Percentiles rank a stretch among this genome's conserved stretches.
Evolutionary conservation across 2,329 filamentous ascomycete genomes (phyloP).

Genomic region (Epichloe aotearoae): DNA sequence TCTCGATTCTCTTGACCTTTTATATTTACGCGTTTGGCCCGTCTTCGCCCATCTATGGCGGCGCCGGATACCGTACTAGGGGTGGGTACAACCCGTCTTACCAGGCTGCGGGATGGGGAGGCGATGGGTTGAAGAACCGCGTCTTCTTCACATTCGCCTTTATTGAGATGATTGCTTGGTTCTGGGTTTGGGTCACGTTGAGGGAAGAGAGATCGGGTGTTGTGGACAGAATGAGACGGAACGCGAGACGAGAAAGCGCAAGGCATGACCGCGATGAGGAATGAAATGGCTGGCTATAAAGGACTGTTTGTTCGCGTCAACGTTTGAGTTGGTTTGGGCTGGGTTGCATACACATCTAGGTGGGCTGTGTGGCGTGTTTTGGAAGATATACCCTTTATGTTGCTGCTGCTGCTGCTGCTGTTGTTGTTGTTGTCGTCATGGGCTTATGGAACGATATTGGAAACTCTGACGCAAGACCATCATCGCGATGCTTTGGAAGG

Average conservation of each 20-base stretch:
- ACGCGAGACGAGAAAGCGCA: neutral
- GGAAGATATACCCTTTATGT: neutral
- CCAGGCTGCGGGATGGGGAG: conserved; percentile 30
- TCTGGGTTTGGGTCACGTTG: conserved; percentile 67
- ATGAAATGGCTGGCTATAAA: neutral
- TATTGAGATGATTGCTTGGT: conserved; percentile 72
- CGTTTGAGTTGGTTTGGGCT: neutral
- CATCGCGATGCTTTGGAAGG: too few species aligned
- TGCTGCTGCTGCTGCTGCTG: too few species aligned
- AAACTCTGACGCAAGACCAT: too few species aligned
- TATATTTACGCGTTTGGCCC: conserved; percentile 52
- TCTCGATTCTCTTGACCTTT: conserved; percentile 47
- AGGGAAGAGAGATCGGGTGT: conserved; percentile 46
- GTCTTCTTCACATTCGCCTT: conserved; percentile 78
- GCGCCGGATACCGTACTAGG: conserved; percentile 9
- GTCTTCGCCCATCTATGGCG: conserved; percentile 34
- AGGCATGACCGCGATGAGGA: conserved; percentile 6
- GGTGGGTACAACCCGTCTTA: conserved; percentile 20
- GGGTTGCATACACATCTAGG: neutral
- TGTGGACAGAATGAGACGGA: conserved; percentile 23
- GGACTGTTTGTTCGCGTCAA: neutral
- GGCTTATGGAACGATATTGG: too few species aligned
- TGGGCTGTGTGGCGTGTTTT: neutral
- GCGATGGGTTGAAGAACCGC: conserved; percentile 66
- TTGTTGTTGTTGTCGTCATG: neutral